Base-by-base conservation (phyloP, 305 asterid species). In the Ajuga reptans region DNA sequence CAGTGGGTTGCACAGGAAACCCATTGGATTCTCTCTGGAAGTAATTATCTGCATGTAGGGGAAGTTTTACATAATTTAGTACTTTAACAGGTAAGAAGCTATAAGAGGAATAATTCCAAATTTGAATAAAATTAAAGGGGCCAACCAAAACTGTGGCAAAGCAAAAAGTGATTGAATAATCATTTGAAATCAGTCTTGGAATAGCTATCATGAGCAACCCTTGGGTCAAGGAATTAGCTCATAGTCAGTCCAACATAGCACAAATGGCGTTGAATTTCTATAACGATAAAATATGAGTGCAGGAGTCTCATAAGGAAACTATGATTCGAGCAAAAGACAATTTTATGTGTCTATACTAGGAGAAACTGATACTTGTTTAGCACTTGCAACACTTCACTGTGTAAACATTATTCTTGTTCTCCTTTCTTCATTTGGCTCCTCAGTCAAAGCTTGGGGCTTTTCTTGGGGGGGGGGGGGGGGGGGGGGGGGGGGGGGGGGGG, bases 1-100 rank as follows among this genome's bases (percentile, higher is more conserved):
- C 75, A 71, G 66, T 62, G 79, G 50, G 77, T 79, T 83, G 84
- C 80, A 82, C 59, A 81, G 76, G 72, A 80, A 80, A 21, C 84
- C 95, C 96, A 89, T 85, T 66, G 55, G 62, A 69, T 73, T 69
- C 63, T 57, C 74, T 76, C 67, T 6, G 29, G 75, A 74, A 47
- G 70, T 71, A 70, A 12, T 57, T 76, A 76, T 81, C 88, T 82
- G 86, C 72, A 79, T 33, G 54, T n/a, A 5, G 46, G 53, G 58
- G 16, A 45, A 49, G 14, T 18, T 73, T 39, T 47, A 17, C 72
- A 27, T 37, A 17, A 50, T 18, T 69, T 56, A 73, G 71, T 57
- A 71, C 62, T 57, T 59, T 34, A 0, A 52, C 51, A 64, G 7
- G 64, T 1, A 10, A 41, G 62, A 16, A 15, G 3, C 2, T 14